Conservation (phyloP, 2,329 filamentous ascomycete genomes). For the Epichloe bromicola region DNA sequence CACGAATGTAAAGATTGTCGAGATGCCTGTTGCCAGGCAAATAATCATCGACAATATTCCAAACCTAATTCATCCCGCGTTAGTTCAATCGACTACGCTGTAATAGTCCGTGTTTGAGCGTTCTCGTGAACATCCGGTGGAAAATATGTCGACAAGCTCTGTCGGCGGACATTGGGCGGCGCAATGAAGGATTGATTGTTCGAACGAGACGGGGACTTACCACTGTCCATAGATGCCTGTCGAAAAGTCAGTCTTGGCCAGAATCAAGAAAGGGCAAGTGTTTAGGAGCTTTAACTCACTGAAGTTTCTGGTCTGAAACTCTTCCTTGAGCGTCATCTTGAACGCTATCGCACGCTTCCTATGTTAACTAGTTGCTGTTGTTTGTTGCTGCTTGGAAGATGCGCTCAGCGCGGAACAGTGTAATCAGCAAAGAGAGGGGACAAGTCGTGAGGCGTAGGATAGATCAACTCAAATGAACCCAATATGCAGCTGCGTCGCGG, state of each 20-base stretch:
- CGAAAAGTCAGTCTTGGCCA: slow-evolving; percentile 1
- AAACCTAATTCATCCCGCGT: slow-evolving; percentile 35
- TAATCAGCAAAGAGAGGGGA: background rate
- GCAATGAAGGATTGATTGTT: background rate
- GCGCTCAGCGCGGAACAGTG: background rate
- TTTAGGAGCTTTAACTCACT: slow-evolving; percentile 35
- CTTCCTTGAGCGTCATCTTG: slow-evolving; percentile 59
- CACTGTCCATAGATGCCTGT: slow-evolving; percentile 65
- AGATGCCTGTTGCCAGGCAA: slow-evolving; percentile 55
- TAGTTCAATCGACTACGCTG: background rate
- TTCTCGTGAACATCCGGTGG: background rate
- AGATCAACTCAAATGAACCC: background rate
- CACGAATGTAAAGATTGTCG: slow-evolving; percentile 48
- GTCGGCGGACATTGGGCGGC: background rate
- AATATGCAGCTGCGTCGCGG: slow-evolving; percentile 4
- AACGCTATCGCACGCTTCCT: slow-evolving; percentile 8
- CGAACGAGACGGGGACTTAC: slow-evolving; percentile 31
- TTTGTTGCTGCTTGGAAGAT: background rate
- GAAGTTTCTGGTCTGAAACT: slow-evolving; percentile 62
- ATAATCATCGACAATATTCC: slow-evolving; percentile 59
- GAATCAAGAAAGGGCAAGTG: background rate
- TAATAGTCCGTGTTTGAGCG: background rate
- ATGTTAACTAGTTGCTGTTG: background rate
- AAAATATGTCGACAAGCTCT: background rate
- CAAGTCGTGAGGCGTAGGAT: background rate